A percentile compares a stretch with the other conserved stretches of the same genome.
These are phyloP conservation scores for Fusarium goolgardi DNA, from an alignment of 2,329 filamentous ascomycete genomes.

Conservation along the genomic window DNA sequence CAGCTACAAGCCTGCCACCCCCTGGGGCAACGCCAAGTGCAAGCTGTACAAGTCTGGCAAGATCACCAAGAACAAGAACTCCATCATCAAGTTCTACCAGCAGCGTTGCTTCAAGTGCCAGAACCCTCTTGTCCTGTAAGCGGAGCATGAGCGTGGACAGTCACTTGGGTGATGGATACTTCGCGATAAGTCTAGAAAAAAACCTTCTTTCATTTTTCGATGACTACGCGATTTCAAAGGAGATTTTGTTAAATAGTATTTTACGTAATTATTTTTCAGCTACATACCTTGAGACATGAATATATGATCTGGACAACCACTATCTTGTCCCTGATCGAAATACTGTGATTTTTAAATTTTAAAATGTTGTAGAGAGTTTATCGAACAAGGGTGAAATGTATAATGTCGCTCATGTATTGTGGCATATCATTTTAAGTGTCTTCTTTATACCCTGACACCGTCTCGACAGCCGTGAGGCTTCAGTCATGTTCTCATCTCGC, in stretches of 20 bases:
- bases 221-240: slow-evolving; percentile 11
- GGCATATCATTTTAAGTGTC: background rate
- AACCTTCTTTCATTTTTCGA: slow-evolving; percentile 21
- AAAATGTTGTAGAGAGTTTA: background rate
- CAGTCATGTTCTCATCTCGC: background rate
- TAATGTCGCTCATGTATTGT: background rate
- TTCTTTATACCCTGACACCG: background rate
- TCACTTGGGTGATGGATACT: background rate
- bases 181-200: slow-evolving; percentile 5
- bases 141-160: background rate
- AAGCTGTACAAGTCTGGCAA: slow-evolving; percentile 29
- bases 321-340: slow-evolving; percentile 17
- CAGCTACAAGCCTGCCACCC: slow-evolving; percentile 14
- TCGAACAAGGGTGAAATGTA: background rate
- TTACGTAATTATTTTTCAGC: slow-evolving; percentile 35
- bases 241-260: slow-evolving; percentile 19
- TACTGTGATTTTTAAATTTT: background rate
- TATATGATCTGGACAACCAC: slow-evolving; percentile 36
- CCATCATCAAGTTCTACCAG: slow-evolving; percentile 34
- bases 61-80: slow-evolving; percentile 2
- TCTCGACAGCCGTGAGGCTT: background rate
- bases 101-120: slow-evolving; percentile 31
- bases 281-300: slow-evolving; percentile 25
- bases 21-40: slow-evolving; percentile 23
- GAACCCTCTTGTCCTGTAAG: background rate